Evolutionary conservation across 2,329 filamentous ascomycete species (phyloP).

Genomic region (Ophiostoma perfectum): DNA sequence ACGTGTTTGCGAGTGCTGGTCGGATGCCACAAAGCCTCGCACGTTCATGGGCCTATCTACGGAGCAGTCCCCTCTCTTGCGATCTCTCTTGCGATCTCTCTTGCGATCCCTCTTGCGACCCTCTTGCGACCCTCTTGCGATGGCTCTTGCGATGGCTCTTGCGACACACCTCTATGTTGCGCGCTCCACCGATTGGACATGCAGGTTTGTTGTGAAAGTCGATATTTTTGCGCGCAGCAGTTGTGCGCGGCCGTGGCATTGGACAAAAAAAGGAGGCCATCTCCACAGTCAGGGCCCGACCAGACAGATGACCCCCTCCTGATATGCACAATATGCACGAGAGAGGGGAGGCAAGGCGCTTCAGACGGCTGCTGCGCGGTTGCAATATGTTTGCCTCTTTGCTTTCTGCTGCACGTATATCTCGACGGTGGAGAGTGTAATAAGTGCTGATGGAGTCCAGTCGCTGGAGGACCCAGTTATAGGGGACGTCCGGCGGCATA

Average conservation of each 20-base stretch:
- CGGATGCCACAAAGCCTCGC: too few species aligned
- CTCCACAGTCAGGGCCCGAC: not conserved
- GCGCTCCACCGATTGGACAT: not conserved
- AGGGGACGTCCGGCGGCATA: not conserved
- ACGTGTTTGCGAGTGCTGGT: too few species aligned
- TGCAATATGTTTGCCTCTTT: too few species aligned
- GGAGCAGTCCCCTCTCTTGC: not conserved
- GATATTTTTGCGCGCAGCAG: not conserved
- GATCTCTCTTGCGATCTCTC: not conserved
- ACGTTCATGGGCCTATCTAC: not conserved
- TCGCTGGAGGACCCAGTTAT: not conserved
- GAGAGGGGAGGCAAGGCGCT: constrained; percentile 2
- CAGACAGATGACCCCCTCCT: constrained; percentile 3
- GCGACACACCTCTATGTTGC: not conserved
- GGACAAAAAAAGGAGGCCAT: constrained; percentile 9
- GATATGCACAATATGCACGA: constrained; percentile 11
- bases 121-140: not conserved
- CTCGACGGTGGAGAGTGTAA: constrained; percentile 1
- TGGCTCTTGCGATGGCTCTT: not conserved
- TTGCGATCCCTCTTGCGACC: not conserved
- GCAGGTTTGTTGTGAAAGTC: not conserved
- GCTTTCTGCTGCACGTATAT: not conserved
- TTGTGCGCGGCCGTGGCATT: constrained; percentile 6
- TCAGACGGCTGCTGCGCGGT: not conserved
- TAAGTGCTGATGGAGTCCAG: not conserved